Conservation (phyloP, 768 basidiomycete species). For the Tricholoma matsutake region DNA sequence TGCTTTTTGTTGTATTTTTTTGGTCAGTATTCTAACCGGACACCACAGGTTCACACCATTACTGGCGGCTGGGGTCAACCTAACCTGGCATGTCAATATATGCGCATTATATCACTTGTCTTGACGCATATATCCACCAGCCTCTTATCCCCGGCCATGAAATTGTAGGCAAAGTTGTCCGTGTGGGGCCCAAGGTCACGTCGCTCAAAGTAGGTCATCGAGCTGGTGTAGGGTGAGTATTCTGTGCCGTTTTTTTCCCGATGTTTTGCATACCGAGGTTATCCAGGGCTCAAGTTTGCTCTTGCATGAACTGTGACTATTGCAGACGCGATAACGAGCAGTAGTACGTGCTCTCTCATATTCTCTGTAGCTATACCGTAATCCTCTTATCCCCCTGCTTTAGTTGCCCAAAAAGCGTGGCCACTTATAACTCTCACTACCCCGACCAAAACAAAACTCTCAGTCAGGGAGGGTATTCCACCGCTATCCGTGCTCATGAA, state of each 20-base stretch:
- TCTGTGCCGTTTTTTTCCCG: background rate
- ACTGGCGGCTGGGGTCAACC: slow-evolving; percentile 36
- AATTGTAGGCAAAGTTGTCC: slow-evolving; percentile 50
- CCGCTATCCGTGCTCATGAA: slow-evolving; percentile 43
- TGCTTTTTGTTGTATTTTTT: background rate
- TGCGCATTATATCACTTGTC: background rate
- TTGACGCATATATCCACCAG: slow-evolving; percentile 11
- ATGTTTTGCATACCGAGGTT: background rate
- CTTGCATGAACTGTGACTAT: slow-evolving; percentile 45
- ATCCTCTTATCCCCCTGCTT: too few species aligned
- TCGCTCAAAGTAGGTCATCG: slow-evolving; percentile 56
- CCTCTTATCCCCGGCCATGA: slow-evolving; percentile 48
- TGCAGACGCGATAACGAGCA: slow-evolving; percentile 55
- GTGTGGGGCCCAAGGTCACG: slow-evolving; percentile 52
- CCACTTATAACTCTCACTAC: slow-evolving; percentile 42
- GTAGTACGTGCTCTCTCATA: slow-evolving; percentile 30
- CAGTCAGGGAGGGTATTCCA: slow-evolving; percentile 47
- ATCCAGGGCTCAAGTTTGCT: slow-evolving; percentile 41
- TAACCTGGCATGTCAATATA: slow-evolving; percentile 18
- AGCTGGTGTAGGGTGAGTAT: slow-evolving; percentile 41
- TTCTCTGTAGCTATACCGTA: background rate
- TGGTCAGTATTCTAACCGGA: slow-evolving; percentile 20
- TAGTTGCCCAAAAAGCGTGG: slow-evolving; percentile 39
- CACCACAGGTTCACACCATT: slow-evolving; percentile 35
- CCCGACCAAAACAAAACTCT: slow-evolving; percentile 27